Percentiles rank a stretch among this genome's conserved stretches.
phyloP scores from a whole-genome alignment of 2,329 filamentous ascomycete species.

The Aspergillus nomiae region DNA sequence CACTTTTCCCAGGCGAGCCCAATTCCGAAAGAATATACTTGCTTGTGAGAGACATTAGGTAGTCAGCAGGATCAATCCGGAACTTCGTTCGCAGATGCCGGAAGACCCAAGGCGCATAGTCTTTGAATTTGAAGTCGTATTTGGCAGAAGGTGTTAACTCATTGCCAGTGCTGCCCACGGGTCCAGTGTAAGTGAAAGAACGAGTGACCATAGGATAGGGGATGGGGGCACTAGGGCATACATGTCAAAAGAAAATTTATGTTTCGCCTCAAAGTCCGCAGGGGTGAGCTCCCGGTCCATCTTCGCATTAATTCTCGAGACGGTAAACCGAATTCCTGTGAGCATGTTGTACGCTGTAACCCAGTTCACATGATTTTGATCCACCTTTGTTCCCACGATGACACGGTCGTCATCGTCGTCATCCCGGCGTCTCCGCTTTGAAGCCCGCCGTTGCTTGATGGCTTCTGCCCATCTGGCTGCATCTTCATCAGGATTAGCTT shows the following conservation, averaged over 20 bases:
- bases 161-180: conserved; percentile 73
- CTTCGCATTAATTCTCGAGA: conserved; percentile 95
- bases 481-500: conserved; percentile 84
- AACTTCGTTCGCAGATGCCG: conserved; percentile 86
- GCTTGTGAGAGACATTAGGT: conserved; percentile 95
- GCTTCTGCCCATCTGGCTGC: conserved; percentile 90
- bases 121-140: conserved; percentile 99
- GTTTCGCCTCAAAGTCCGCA: conserved; percentile 88
- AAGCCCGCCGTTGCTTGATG: conserved; percentile 87
- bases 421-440: conserved; percentile 78
- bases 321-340: conserved; percentile 95
- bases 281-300: conserved; percentile 87
- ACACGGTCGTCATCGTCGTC: conserved; percentile 89
- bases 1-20: conserved; percentile 95
- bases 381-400: conserved; percentile 94
- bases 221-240: conserved; percentile 48
- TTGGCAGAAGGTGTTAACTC: conserved; percentile 97
- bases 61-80: conserved; percentile 91
- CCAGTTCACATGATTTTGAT: conserved; percentile 96
- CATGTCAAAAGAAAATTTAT: conserved; percentile 99
- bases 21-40: conserved; percentile 98
- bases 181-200: not conserved
- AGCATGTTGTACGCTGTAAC: conserved; percentile 99
- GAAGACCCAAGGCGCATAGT: conserved; percentile 99
- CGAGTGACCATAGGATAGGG: conserved; percentile 20